Evolutionary conservation across 2,329 filamentous ascomycete species (phyloP).

Genomic region (Talaromyces sp.): DNA sequence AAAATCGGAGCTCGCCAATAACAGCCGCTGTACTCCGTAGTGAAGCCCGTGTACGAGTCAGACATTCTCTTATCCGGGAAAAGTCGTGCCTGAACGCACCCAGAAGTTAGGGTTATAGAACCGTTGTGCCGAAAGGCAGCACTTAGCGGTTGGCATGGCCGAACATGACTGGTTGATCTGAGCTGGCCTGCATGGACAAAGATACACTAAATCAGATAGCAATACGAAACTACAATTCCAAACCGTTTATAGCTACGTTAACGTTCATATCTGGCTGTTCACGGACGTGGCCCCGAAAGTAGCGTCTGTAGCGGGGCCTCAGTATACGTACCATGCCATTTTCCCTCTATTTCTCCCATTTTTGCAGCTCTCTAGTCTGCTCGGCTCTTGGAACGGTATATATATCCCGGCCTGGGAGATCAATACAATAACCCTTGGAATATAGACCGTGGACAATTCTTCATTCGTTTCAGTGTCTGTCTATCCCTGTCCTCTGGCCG

Average conservation of each 20-base stretch:
- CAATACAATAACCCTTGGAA: background rate
- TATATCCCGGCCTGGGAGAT: background rate
- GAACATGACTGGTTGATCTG: background rate
- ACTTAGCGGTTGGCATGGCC: background rate
- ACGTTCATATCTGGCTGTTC: too few species aligned
- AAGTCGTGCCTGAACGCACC: background rate
- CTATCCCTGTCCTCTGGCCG: background rate
- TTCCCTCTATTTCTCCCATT: background rate
- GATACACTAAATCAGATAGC: too few species aligned
- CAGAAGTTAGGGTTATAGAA: background rate
- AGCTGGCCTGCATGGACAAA: background rate
- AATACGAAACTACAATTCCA: background rate
- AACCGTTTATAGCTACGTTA: background rate
- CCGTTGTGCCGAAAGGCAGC: background rate
- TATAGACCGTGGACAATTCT: background rate
- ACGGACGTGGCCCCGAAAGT: background rate
- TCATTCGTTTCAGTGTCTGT: background rate
- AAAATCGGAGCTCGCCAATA: background rate
- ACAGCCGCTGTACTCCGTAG: background rate
- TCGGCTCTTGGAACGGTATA: background rate
- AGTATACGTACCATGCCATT: background rate
- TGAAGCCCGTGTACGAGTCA: background rate
- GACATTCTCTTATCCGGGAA: background rate
- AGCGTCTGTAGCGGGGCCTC: background rate
- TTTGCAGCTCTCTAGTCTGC: background rate